A percentile compares a stretch with the other conserved stretches of the same genome.
phyloP scores from a whole-genome alignment of 1,284 basidiomycete genomes.

The Tetrapyrgos nigripes region DNA sequence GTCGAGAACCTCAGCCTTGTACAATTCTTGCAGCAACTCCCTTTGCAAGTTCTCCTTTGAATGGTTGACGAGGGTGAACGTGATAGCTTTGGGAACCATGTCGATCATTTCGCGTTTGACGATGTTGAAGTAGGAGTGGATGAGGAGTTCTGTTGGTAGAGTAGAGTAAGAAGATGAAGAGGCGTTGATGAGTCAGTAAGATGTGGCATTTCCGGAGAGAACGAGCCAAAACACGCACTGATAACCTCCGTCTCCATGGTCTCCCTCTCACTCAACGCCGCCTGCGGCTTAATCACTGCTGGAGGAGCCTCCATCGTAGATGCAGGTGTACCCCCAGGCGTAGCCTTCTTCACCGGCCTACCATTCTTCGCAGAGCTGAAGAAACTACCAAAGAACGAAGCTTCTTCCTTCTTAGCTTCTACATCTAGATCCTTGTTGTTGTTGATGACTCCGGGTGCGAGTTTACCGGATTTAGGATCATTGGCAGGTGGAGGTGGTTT shows the following conservation, averaged over 20 bases:
- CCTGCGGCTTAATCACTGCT: slow-evolving; percentile 89
- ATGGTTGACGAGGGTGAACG: slow-evolving; percentile 90
- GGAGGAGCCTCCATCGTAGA: slow-evolving; percentile 92
- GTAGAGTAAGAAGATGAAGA: slow-evolving; percentile 1
- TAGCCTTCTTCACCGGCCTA: slow-evolving; percentile 77
- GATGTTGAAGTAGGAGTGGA: slow-evolving; percentile 95
- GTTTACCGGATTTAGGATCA: slow-evolving; percentile 78
- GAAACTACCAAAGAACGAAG: slow-evolving; percentile 96
- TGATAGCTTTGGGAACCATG: slow-evolving; percentile 98
- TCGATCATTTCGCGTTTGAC: slow-evolving; percentile 99
- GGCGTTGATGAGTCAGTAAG: background rate
- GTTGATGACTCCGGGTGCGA: slow-evolving; percentile 73
- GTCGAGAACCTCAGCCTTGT: slow-evolving; percentile 91
- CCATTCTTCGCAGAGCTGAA: slow-evolving; percentile 69
- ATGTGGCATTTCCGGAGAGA: slow-evolving; percentile 23
- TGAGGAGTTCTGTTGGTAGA: slow-evolving; percentile 78
- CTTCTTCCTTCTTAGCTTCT: slow-evolving; percentile 86
- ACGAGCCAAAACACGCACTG: slow-evolving; percentile 82
- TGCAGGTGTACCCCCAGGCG: slow-evolving; percentile 46
- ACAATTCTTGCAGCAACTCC: slow-evolving; percentile 88
- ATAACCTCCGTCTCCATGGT: slow-evolving; percentile 99
- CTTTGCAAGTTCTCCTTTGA: slow-evolving; percentile 94
- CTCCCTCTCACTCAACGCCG: slow-evolving; percentile 94
- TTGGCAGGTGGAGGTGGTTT: slow-evolving; percentile 63
- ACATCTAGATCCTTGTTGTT: slow-evolving; percentile 95